These are phyloP conservation scores for Coemansia sp. DNA, from an alignment of 192 early-diverging fungal species.

Conservation along the genomic window DNA sequence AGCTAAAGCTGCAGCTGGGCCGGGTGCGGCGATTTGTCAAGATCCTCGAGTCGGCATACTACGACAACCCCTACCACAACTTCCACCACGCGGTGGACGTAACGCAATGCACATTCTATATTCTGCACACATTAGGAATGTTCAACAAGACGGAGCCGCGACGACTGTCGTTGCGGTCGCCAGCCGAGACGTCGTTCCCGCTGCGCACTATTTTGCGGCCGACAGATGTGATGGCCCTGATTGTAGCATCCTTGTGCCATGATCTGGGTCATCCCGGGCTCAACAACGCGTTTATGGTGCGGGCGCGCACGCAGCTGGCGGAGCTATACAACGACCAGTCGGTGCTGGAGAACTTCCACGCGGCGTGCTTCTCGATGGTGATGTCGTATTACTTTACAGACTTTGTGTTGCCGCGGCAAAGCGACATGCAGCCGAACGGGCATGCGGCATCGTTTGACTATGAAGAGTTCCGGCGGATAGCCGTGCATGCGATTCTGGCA, in stretches of 20 bases:
- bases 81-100: constrained; percentile 94
- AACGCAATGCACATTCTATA: constrained; percentile 83
- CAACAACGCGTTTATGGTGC: constrained; percentile 90
- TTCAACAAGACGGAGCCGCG: constrained; percentile 37
- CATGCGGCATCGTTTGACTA: constrained; percentile 38
- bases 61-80: constrained; percentile 91
- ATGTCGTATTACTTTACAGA: constrained; percentile 52
- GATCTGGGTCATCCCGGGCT: constrained; percentile 91
- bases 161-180: constrained; percentile 48
- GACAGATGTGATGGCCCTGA: constrained; percentile 68
- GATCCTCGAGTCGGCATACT: constrained; percentile 51
- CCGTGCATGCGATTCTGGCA: constrained; percentile 70
- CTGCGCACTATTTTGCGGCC: constrained; percentile 49
- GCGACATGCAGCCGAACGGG: not conserved
- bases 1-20: constrained; percentile 58
- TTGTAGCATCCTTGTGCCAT: constrained; percentile 75
- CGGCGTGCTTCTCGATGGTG: constrained; percentile 66
- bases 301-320: constrained; percentile 76
- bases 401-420: constrained; percentile 28
- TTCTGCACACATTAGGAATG: constrained; percentile 65
- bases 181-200: constrained; percentile 36
- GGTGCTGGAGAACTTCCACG: constrained; percentile 93
- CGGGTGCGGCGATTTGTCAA: constrained; percentile 48
- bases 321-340: constrained; percentile 90
- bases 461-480: constrained; percentile 69